Conservation (phyloP, 805 yeast species). For the Ogataea corticis region DNA sequence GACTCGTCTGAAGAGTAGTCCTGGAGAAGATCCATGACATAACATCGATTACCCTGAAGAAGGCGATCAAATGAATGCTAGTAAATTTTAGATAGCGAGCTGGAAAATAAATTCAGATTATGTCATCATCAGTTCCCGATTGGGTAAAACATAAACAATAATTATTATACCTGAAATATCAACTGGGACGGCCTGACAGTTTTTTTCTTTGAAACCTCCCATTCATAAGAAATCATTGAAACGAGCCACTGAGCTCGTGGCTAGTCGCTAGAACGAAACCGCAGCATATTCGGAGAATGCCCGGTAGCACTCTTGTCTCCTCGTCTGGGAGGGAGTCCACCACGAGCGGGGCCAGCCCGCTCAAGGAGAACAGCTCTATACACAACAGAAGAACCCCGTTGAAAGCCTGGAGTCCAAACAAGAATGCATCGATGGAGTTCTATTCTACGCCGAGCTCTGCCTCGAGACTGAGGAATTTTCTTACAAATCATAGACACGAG, state of each 20-base stretch:
- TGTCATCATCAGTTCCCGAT: not conserved
- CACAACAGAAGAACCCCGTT: conserved; percentile 1
- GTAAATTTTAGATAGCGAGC: no score
- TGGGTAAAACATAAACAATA: conserved; percentile 2
- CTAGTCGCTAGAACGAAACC: no score
- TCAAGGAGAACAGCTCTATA: not conserved
- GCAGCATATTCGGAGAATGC: not conserved
- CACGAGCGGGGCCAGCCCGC: conserved; percentile 4
- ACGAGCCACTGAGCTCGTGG: no score
- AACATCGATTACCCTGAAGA: no score
- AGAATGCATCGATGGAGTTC: not conserved
- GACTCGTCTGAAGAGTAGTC: conserved; percentile 9
- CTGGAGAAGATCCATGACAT: conserved; percentile 10
- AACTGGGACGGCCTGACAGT: no score
- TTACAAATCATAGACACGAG: not conserved
- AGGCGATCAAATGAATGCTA: no score
- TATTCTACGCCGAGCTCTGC: conserved; percentile 14
- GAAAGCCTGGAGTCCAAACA: not conserved
- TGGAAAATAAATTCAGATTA: not conserved
- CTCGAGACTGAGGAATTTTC: conserved; percentile 8
- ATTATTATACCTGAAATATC: conserved; percentile 3
- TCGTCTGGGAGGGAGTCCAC: not conserved
- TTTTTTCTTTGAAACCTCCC: no score
- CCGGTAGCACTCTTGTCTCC: not conserved
- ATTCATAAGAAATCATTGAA: no score